Conservation (phyloP, 371 early-diverging fungal genomes). For the Apophysomyces ossiformis region DNA sequence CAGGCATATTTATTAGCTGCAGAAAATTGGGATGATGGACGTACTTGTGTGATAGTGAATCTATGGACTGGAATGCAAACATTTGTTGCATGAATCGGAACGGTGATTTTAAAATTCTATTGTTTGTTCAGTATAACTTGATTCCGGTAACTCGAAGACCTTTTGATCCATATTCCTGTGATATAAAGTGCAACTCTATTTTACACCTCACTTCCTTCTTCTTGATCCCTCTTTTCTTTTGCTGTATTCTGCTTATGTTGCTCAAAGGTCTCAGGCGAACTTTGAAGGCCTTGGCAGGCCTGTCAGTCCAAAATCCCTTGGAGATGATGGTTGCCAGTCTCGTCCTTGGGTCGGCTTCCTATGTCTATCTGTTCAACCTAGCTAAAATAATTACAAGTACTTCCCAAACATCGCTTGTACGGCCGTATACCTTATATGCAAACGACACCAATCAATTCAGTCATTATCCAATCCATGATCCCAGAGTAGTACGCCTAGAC, state of each 20-base stretch:
- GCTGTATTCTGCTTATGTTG: not conserved
- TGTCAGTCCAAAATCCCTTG: slow-evolving; percentile 70
- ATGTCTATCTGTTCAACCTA: slow-evolving; percentile 79
- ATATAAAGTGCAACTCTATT: not conserved
- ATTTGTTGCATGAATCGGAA: not conserved
- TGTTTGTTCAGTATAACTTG: slow-evolving; percentile 1
- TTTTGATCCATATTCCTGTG: not conserved
- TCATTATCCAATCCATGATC: not conserved
- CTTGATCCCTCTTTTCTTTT: not conserved
- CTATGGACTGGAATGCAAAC: slow-evolving; percentile 7
- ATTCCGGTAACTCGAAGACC: not conserved
- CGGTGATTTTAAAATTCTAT: slow-evolving; percentile 3
- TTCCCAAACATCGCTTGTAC: slow-evolving; percentile 55
- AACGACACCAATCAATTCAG: slow-evolving; percentile 27
- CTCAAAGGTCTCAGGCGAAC: slow-evolving; percentile 2
- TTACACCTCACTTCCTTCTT: not conserved
- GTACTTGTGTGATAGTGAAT: not conserved
- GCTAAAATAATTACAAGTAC: slow-evolving; percentile 75
- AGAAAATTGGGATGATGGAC: not conserved
- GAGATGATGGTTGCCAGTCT: slow-evolving; percentile 81
- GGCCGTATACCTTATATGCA: slow-evolving; percentile 56
- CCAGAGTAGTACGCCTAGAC: slow-evolving; percentile 55
- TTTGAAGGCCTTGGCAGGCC: slow-evolving; percentile 1
- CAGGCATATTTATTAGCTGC: not conserved
- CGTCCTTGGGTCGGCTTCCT: slow-evolving; percentile 74